Base-by-base conservation (phyloP, 768 basidiomycete genomes). In the Paxillus ammoniavirescens region DNA sequence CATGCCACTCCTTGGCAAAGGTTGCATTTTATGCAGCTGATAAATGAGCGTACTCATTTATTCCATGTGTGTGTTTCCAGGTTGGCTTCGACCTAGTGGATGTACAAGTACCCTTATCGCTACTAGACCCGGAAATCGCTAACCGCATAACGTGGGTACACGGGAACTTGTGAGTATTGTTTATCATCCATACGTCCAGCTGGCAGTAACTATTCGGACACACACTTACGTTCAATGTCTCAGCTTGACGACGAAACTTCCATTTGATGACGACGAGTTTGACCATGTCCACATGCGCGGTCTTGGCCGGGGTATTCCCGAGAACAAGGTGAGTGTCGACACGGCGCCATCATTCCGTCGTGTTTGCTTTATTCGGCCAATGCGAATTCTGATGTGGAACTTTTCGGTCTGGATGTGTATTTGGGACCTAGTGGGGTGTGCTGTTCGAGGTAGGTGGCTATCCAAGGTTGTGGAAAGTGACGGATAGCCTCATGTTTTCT, bases 231-330 rank as follows among this genome's bases (percentile, higher is more conserved):
- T 21, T n/a, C 1, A 6, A 33, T 35, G 8, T 59, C 15, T 35
- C 57, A 91, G 89, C 66, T 69, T 91, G 60, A 87, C 88, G 44
- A 88, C 82, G 10, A 86, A 78, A 60, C 74, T 91, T 17, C 89
- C 89, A 0, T 91, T 90, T 63, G 87, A 90, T 14, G 89, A 91
- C 50, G 87, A 91, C 55, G 82, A 87, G 60, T 91, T 91, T 56
- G 89, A 91, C 66, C 82, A 87, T 65, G 82, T 91, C n/a, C 90
- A 86, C 60, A 80, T 91, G 47, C 77, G 81, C 54, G 72, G 74
- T 47, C 80, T 90, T 53, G 81, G 86, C 0, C 77, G 77, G 61
- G 87, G 81, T 14, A 81, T 90, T 30, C 87, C 87, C 6, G 89
- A 91, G 65, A 87, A 84, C 60, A 89, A 89, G 75, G 87, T 82